phyloP scores from a whole-genome alignment of 257 asterid genomes.

The Anisodus tanguticus region DNA sequence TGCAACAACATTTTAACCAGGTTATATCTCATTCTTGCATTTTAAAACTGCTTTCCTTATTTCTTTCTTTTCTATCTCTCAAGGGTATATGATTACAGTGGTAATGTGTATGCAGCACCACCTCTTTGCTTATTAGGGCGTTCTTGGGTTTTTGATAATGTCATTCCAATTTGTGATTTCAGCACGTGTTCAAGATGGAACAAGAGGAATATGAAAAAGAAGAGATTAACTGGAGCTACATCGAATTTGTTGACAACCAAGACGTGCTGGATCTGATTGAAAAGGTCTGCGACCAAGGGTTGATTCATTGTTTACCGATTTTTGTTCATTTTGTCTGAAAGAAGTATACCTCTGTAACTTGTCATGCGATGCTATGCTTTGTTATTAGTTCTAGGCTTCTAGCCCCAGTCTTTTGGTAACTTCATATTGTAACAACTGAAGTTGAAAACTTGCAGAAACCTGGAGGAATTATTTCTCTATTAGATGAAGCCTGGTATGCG shows the following conservation, averaged over 20 bases:
- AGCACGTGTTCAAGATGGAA: constrained; percentile 99
- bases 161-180: constrained; percentile 40
- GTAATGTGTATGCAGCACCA: not conserved
- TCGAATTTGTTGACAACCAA: constrained; percentile 99
- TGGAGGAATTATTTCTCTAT: constrained; percentile 96
- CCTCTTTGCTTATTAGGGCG: not conserved
- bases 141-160: not conserved
- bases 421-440: constrained; percentile 21
- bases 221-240: constrained; percentile 97
- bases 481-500: constrained; percentile 97
- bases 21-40: constrained; percentile 47
- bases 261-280: constrained; percentile 98
- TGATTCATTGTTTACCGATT: constrained; percentile 23
- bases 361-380: not conserved
- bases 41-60: not conserved
- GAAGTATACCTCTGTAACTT: not conserved
- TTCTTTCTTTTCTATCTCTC: constrained; percentile 15
- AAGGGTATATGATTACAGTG: not conserved
- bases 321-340: not conserved
- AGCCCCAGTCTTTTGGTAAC: not conserved
- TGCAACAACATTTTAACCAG: constrained; percentile 99
- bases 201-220: constrained; percentile 99
- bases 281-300: constrained; percentile 59
- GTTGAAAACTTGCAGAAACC: constrained; percentile 77
- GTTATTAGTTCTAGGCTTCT: not conserved